These are phyloP conservation scores for Trametes meyenii DNA, from an alignment of 768 basidiomycete genomes.

Conservation along the genomic window DNA sequence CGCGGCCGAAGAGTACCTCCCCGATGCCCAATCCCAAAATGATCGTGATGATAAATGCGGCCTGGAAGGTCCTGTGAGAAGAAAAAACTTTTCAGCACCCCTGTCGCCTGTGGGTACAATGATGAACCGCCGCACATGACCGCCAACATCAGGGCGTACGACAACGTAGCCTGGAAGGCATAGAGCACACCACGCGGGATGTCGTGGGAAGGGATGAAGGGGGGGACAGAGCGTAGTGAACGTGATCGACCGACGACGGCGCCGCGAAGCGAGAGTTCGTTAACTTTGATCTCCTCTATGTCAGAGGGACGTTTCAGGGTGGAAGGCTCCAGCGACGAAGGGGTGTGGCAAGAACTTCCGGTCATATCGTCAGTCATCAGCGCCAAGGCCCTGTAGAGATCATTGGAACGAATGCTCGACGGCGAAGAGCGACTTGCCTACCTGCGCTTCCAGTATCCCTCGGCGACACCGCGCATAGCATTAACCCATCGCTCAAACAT, in stretches of 20 bases:
- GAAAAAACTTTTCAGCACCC: slow-evolving; percentile 22
- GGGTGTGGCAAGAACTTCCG: not conserved
- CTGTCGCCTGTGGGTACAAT: slow-evolving; percentile 3
- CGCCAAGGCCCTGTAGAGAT: not conserved
- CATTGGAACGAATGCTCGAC: not conserved
- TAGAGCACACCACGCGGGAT: slow-evolving; percentile 69
- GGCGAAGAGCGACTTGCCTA: slow-evolving; percentile 31
- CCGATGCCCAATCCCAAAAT: slow-evolving; percentile 73
- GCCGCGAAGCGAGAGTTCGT: slow-evolving; percentile 1
- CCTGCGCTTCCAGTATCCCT: slow-evolving; percentile 63
- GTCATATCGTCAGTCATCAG: not conserved
- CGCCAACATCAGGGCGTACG: slow-evolving; percentile 77
- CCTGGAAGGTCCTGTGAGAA: slow-evolving; percentile 76
- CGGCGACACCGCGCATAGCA: slow-evolving; percentile 55
- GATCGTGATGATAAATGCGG: slow-evolving; percentile 73
- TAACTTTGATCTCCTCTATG: slow-evolving; percentile 21
- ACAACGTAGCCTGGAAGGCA: slow-evolving; percentile 61
- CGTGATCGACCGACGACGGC: not conserved
- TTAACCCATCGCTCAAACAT: slow-evolving; percentile 72
- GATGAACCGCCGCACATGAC: slow-evolving; percentile 61
- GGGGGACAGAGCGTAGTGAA: slow-evolving; percentile 47
- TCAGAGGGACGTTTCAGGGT: not conserved
- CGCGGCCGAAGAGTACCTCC: slow-evolving; percentile 70
- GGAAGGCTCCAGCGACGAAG: not conserved
- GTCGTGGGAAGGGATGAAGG: slow-evolving; percentile 72